Percentiles rank a stretch among this genome's conserved stretches.
Conservation (phyloP, 164 flowering plant species). For the Nelumbo lutea region DNA sequence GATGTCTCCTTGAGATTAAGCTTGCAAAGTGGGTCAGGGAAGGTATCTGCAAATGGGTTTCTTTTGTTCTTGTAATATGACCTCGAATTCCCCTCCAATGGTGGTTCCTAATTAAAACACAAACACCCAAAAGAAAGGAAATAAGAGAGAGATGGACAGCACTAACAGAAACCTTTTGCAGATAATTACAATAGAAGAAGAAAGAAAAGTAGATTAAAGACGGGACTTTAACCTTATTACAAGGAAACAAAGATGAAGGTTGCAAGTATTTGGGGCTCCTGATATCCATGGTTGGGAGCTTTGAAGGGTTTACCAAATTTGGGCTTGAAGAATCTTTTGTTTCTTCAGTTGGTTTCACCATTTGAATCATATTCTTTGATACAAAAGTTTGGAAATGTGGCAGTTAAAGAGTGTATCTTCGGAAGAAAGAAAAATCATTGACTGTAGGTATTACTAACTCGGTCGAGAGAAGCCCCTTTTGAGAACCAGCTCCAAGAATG, state of each 20-base stretch:
- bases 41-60: slow-evolving; percentile 57
- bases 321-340: slow-evolving; percentile 10
- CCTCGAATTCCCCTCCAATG: slow-evolving; percentile 33
- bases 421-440: slow-evolving; percentile 15
- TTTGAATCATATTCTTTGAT: slow-evolving; percentile 6
- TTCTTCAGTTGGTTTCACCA: slow-evolving; percentile 1
- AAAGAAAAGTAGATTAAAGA: not conserved
- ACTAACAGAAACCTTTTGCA: not conserved
- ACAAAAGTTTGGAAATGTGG: slow-evolving; percentile 10
- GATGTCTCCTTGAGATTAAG: slow-evolving; percentile 80
- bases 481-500: slow-evolving; percentile 2
- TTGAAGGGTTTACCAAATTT: not conserved
- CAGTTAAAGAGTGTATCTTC: slow-evolving; percentile 9
- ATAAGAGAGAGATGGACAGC: not conserved
- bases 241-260: slow-evolving; percentile 30
- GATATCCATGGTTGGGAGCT: slow-evolving; percentile 45
- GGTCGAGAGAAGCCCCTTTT: slow-evolving; percentile 9
- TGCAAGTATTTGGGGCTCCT: slow-evolving; percentile 36
- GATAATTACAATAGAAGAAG: slow-evolving; percentile 1
- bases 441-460: slow-evolving; percentile 6
- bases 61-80: slow-evolving; percentile 29
- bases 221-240: slow-evolving; percentile 27
- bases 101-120: slow-evolving; percentile 31
- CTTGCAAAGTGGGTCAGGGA: slow-evolving; percentile 77
- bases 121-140: not conserved